phyloP scores from a whole-genome alignment of 495 filamentous ascomycete species.

The Achaetomiella virescens region DNA sequence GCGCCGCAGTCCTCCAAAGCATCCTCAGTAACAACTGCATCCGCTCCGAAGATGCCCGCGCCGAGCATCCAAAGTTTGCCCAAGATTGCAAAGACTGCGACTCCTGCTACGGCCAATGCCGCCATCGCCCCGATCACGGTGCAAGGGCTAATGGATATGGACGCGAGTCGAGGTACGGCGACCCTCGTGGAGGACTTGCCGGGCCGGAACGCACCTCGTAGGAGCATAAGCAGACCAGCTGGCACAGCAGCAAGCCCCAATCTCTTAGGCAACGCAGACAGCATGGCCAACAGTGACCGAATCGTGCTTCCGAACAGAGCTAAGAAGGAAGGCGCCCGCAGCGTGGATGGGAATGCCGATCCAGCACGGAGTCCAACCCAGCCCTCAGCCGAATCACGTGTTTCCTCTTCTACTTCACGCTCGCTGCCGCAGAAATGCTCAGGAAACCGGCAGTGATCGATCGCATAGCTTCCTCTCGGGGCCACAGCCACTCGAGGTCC shows the following conservation, averaged over 20 bases:
- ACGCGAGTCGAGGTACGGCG: conserved; percentile 33
- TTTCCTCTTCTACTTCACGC: conserved; percentile 21
- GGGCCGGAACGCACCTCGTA: conserved; percentile 22
- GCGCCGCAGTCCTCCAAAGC: conserved; percentile 47
- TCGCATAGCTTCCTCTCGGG: conserved; percentile 49
- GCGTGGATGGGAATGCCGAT: conserved; percentile 37
- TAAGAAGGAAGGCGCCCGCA: conserved; percentile 36
- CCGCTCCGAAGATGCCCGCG: conserved; percentile 49
- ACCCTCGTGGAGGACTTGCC: conserved; percentile 35
- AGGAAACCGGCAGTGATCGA: conserved; percentile 44
- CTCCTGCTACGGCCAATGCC: conserved; percentile 17
- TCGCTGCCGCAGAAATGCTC: conserved; percentile 19
- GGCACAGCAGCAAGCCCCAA: conserved; percentile 24
- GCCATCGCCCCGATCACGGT: conserved; percentile 51
- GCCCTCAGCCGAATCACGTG: conserved; percentile 27
- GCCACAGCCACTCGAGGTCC: conserved; percentile 49
- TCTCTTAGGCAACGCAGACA: conserved; percentile 29
- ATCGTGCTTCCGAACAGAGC: conserved; percentile 27
- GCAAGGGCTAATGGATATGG: conserved; percentile 46
- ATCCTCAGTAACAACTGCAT: conserved; percentile 48
- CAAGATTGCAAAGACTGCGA: conserved; percentile 39
- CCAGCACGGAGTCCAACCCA: conserved; percentile 39
- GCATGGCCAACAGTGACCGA: conserved; percentile 31
- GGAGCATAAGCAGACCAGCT: conserved; percentile 33
- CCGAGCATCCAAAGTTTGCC: conserved; percentile 44